These are phyloP conservation scores for Thamnidium elegans DNA, from an alignment of 192 early-diverging fungal species.

Conservation along the genomic window DNA sequence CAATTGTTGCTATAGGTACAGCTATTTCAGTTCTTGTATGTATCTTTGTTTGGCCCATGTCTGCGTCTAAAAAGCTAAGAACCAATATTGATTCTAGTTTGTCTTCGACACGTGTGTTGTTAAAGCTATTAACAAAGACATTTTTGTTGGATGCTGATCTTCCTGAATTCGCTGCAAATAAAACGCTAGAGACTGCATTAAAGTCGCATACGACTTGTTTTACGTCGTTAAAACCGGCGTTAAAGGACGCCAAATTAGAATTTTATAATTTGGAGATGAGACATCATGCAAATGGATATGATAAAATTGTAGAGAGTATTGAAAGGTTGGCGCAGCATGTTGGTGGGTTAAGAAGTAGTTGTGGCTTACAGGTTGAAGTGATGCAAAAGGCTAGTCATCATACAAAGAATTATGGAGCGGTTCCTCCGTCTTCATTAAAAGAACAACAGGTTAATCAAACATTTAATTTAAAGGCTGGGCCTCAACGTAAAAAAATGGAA, in stretches of 20 bases:
- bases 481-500: conserved; percentile 17
- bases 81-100: conserved; percentile 47
- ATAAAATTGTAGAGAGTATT: conserved; percentile 49
- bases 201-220: conserved; percentile 55
- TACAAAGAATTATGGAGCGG: neutral
- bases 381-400: conserved; percentile 27
- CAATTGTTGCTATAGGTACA: conserved; percentile 38
- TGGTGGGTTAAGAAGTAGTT: conserved; percentile 62
- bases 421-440: neutral
- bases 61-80: conserved; percentile 48
- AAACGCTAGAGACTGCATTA: conserved; percentile 54
- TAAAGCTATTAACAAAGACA: conserved; percentile 61
- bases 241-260: conserved; percentile 55
- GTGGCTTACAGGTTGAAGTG: conserved; percentile 60
- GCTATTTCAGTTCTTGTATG: conserved; percentile 38
- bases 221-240: conserved; percentile 47
- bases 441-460: neutral
- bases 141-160: conserved; percentile 54
- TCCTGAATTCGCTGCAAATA: conserved; percentile 45
- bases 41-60: conserved; percentile 47
- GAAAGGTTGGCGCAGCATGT: conserved; percentile 66
- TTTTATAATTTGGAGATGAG: conserved; percentile 46
- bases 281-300: conserved; percentile 40
- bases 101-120: conserved; percentile 50
- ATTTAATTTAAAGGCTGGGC: conserved; percentile 3